phyloP scores from a whole-genome alignment of 208 protist species.

The Leishmania lainsoni region DNA sequence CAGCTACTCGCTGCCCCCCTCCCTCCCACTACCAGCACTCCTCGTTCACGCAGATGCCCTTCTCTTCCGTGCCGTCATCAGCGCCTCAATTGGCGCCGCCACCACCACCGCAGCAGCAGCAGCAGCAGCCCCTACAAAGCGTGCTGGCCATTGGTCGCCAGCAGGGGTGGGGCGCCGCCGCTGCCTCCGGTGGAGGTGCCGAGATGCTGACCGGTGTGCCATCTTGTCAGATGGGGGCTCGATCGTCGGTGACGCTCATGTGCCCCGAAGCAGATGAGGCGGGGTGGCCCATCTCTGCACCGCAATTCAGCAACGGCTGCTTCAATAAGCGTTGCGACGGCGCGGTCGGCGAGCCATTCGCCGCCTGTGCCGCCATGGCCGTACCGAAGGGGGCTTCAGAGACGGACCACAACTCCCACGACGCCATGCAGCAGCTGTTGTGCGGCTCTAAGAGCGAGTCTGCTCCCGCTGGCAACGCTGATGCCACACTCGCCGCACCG shows the following conservation, averaged over 20 bases:
- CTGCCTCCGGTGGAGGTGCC: background rate
- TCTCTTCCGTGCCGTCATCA: background rate
- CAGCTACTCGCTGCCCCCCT: background rate
- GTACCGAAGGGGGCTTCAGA: background rate
- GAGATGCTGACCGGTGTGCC: background rate
- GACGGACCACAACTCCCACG: background rate
- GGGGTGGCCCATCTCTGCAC: background rate
- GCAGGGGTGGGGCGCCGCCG: constrained; percentile 12
- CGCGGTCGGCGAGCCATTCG: background rate
- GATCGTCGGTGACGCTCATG: background rate
- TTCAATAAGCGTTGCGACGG: background rate
- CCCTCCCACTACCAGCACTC: background rate
- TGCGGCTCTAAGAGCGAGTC: background rate
- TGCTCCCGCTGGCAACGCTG: background rate
- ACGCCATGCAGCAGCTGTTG: background rate
- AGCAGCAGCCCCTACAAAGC: background rate
- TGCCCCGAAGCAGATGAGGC: background rate
- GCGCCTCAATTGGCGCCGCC: background rate
- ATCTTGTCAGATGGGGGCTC: background rate
- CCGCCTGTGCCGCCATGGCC: background rate
- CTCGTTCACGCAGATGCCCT: background rate
- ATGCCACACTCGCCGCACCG: background rate
- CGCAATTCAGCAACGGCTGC: background rate
- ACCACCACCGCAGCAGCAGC: background rate
- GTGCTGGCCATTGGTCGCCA: constrained; percentile 1